These are phyloP conservation scores for Calonectria honghensis DNA, from an alignment of 2,329 filamentous ascomycete species.

Conservation along the genomic window DNA sequence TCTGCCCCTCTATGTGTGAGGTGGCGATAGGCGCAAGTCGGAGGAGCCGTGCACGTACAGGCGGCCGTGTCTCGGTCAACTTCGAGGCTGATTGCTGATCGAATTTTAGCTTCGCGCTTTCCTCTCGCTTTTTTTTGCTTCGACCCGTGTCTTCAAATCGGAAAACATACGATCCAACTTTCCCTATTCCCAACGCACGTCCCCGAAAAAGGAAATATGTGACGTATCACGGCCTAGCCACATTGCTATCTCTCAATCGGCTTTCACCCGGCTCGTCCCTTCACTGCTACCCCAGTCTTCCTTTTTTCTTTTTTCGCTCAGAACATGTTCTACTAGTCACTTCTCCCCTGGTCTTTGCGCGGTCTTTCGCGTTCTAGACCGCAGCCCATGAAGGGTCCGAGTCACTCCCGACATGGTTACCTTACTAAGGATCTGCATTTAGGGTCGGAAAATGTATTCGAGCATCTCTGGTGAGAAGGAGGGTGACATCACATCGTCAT, in stretches of 20 bases:
- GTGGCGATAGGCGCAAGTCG: neutral
- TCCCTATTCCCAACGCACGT: neutral
- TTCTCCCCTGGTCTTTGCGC: neutral
- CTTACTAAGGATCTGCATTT: neutral
- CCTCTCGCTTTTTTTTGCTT: neutral
- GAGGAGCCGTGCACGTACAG: neutral
- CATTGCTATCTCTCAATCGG: neutral
- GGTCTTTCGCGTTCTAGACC: neutral
- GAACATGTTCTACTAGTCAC: neutral
- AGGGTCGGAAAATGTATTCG: neutral
- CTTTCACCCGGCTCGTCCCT: neutral
- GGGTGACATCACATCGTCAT: neutral
- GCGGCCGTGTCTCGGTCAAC: conserved; percentile 1
- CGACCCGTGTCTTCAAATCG: neutral
- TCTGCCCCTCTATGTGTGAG: neutral
- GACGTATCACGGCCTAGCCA: neutral
- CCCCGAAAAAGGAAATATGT: neutral
- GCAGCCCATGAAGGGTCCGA: neutral
- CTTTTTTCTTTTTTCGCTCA: neutral
- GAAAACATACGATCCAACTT: neutral
- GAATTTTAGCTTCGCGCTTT: neutral
- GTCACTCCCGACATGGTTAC: neutral
- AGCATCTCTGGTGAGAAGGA: neutral
- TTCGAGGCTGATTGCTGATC: neutral
- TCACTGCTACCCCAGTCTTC: neutral